phyloP scores from a whole-genome alignment of 1,284 basidiomycete species.

The Moniliophthora roreri region DNA sequence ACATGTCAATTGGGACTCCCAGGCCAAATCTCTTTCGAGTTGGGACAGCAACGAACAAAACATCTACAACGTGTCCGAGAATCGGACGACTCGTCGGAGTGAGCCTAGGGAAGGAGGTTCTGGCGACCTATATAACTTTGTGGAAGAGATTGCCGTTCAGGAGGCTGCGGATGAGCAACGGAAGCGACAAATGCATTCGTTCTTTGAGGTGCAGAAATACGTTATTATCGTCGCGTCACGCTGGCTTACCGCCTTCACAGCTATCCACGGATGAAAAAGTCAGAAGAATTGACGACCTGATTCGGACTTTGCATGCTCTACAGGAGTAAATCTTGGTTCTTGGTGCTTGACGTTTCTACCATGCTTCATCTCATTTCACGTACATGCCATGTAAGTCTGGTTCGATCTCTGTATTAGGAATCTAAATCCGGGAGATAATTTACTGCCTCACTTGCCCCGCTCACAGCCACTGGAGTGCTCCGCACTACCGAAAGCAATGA shows the following conservation, averaged over 20 bases:
- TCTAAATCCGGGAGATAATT: no score
- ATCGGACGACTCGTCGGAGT: background rate
- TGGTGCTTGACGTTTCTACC: no score
- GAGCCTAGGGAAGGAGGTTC: no score
- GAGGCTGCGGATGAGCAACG: slow-evolving; percentile 37
- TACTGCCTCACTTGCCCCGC: no score
- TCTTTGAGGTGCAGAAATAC: slow-evolving; percentile 41
- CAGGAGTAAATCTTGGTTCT: background rate
- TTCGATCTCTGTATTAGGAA: no score
- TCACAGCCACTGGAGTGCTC: no score
- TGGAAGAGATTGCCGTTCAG: slow-evolving; percentile 46
- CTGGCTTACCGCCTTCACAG: slow-evolving; percentile 27
- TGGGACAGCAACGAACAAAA: background rate
- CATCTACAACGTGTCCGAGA: background rate
- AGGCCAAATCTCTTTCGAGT: background rate
- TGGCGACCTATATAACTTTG: slow-evolving; percentile 33
- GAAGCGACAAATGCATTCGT: slow-evolving; percentile 44
- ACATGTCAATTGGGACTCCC: background rate
- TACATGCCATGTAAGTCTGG: no score
- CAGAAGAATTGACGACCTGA: slow-evolving; percentile 37
- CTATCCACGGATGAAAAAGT: slow-evolving; percentile 56
- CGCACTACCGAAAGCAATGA: background rate
- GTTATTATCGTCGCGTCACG: background rate
- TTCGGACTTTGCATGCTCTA: slow-evolving; percentile 25
- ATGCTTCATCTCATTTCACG: no score